These are phyloP conservation scores for Suillus ampliporus DNA, from an alignment of 768 basidiomycete genomes.

Conservation along the genomic window DNA sequence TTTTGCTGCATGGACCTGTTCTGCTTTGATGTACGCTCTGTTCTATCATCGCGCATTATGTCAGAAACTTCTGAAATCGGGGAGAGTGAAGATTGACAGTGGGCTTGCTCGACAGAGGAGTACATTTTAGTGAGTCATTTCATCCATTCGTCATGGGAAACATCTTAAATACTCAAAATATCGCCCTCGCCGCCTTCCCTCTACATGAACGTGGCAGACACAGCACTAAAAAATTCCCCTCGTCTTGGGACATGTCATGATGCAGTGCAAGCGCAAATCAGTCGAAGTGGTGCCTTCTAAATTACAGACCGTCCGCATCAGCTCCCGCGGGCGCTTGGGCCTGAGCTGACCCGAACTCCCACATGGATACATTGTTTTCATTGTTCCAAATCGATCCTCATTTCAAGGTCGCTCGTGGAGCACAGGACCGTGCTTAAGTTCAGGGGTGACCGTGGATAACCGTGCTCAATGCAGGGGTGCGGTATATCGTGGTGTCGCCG, in stretches of 20 bases:
- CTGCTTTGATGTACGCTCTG: not conserved
- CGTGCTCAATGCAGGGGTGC: not conserved
- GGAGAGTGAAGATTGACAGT: not conserved
- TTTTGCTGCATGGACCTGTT: conserved; percentile 2
- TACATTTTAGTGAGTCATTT: not conserved
- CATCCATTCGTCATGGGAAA: not conserved
- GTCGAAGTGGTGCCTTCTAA: not conserved
- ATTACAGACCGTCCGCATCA: too few species aligned
- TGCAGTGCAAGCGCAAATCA: not conserved
- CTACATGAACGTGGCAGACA: not conserved
- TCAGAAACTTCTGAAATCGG: not conserved
- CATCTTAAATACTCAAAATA: conserved; percentile 2
- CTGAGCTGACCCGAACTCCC: too few species aligned
- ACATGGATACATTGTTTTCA: conserved; percentile 2
- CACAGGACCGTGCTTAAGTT: not conserved
- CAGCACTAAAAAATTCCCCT: conserved; percentile 2
- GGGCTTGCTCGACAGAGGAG: not conserved
- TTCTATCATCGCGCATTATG: not conserved
- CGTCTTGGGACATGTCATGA: not conserved
- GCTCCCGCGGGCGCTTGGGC: not conserved
- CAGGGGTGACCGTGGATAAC: not conserved
- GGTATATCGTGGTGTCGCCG: too few species aligned
- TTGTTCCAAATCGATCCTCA: conserved; percentile 1
- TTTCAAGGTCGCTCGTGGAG: not conserved
- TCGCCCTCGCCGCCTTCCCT: not conserved